A percentile compares a stretch with the other conserved stretches of the same genome.
These are phyloP conservation scores for Carex sylvatica DNA, from an alignment of 202 grass and related monocot species.

Conservation along the genomic window DNA sequence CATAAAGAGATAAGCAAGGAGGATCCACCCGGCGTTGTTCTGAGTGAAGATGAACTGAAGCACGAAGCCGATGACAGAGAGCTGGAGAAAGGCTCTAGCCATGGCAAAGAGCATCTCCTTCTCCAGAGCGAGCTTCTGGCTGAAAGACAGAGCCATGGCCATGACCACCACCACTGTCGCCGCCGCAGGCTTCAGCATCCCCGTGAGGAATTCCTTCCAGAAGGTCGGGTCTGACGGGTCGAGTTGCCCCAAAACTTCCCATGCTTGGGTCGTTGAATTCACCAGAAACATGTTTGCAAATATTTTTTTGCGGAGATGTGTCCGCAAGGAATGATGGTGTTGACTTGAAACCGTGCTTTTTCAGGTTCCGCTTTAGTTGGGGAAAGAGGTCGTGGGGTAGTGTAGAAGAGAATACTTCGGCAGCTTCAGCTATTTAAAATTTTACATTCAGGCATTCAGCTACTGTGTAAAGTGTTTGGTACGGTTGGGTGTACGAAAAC, in stretches of 20 bases:
- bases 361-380: neutral
- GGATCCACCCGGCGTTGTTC: conserved; percentile 48
- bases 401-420: too few relatives aligned
- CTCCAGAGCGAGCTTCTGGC: conserved; percentile 37
- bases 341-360: neutral
- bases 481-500: too few relatives aligned
- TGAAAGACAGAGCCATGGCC: conserved; percentile 42
- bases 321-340: neutral
- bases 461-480: too few relatives aligned
- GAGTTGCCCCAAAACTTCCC: conserved; percentile 2
- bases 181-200: conserved; percentile 47
- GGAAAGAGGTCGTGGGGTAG: neutral
- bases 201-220: conserved; percentile 36
- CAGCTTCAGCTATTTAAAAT: too few relatives aligned
- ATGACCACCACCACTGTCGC: conserved; percentile 31
- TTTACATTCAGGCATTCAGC: too few relatives aligned
- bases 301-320: neutral
- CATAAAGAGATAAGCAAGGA: conserved; percentile 56
- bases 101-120: conserved; percentile 42
- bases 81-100: conserved; percentile 45
- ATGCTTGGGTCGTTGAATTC: neutral
- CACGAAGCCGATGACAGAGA: conserved; percentile 48
- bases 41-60: conserved; percentile 52
- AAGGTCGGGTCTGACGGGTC: conserved; percentile 39
- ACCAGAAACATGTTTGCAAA: neutral